Evolutionary conservation across 306 rosid genomes (phyloP).

Genomic region (Vigna nakashimae): DNA sequence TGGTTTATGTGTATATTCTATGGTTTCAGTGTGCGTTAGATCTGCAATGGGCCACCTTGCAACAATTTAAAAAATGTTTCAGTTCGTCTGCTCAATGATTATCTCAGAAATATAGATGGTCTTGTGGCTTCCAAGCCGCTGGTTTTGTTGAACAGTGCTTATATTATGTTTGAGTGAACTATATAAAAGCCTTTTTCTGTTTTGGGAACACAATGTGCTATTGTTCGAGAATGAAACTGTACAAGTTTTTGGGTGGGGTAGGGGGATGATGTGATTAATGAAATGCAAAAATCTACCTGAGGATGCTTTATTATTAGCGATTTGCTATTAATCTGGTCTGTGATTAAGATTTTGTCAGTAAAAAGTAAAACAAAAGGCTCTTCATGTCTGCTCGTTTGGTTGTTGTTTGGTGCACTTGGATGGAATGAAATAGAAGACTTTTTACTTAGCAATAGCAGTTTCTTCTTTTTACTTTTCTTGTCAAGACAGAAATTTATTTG

Average conservation of each 20-base stretch:
- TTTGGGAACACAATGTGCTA: conserved; percentile 32
- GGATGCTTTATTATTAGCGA: conserved; percentile 26
- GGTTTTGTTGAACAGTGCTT: conserved; percentile 2
- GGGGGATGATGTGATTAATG: conserved; percentile 20
- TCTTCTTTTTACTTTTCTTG: background rate
- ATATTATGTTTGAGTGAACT: conserved; percentile 15
- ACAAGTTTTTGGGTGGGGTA: background rate
- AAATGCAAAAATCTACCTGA: background rate
- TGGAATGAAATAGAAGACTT: background rate
- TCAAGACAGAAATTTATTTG: background rate
- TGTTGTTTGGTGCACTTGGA: conserved; percentile 13
- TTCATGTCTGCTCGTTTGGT: conserved; percentile 4
- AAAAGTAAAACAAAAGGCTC: background rate
- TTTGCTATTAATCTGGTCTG: background rate
- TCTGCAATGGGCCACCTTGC: conserved; percentile 2
- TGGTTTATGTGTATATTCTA: conserved; percentile 4
- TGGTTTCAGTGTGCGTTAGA: conserved; percentile 13
- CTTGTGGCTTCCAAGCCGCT: background rate
- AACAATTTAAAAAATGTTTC: conserved; percentile 13
- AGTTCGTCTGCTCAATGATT: conserved; percentile 23
- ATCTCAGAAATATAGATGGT: conserved; percentile 1
- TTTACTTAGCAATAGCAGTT: background rate
- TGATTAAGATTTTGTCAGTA: background rate
- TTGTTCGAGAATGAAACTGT: conserved; percentile 16
- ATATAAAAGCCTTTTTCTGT: background rate